Conservation (phyloP, 345 rosid genomes). For the Conringia planisiliqua region DNA sequence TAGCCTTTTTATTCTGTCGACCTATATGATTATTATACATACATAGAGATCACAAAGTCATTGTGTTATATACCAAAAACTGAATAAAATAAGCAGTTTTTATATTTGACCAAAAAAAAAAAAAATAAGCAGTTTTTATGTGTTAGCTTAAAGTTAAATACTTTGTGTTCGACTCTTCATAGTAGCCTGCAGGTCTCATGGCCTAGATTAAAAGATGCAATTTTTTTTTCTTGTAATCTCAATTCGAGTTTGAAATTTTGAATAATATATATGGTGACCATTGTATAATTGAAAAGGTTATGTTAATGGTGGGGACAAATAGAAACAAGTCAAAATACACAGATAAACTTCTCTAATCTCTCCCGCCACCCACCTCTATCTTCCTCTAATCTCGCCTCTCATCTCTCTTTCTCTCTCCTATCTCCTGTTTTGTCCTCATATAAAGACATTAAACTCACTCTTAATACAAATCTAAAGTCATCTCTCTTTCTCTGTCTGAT, state of each 20-base stretch:
- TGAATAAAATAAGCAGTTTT: background rate
- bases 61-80: background rate
- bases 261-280: constrained; percentile 7
- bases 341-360: constrained; percentile 33
- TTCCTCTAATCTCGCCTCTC: constrained; percentile 39
- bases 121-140: background rate
- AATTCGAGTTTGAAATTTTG: background rate
- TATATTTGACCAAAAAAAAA: too few relatives aligned
- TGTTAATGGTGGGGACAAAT: constrained; percentile 17
- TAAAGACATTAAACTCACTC: constrained; percentile 20
- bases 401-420: constrained; percentile 11
- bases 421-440: constrained; percentile 12
- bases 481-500: background rate
- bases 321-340: constrained; percentile 23
- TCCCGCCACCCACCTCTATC: constrained; percentile 40
- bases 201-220: background rate
- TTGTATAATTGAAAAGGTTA: constrained; percentile 28
- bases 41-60: background rate
- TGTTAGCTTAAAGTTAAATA: background rate
- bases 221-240: background rate
- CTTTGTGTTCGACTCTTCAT: background rate
- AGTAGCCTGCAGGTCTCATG: background rate
- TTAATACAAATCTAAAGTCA: constrained; percentile 2
- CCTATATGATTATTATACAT: background rate
- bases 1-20: background rate